Conservation (phyloP, 352 stramenopile species). For the Pythium sukuiense region DNA sequence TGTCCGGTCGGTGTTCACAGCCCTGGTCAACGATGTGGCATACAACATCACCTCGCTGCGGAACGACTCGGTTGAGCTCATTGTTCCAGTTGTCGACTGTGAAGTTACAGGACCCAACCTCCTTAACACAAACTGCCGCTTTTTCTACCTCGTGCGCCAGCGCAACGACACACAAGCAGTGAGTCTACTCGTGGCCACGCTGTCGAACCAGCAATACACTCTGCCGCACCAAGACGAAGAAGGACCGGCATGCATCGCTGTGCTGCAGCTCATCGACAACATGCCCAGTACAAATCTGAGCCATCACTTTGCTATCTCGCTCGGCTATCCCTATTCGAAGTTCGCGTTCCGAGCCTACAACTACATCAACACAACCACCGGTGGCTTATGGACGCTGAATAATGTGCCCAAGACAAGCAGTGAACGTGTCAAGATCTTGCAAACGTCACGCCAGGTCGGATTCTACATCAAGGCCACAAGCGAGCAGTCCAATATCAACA, state of each 20-base stretch:
- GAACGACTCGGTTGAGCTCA: conserved; percentile 31
- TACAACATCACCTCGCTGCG: conserved; percentile 39
- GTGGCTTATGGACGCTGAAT: conserved; percentile 16
- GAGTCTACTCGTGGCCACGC: conserved; percentile 18
- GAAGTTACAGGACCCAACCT: conserved; percentile 26
- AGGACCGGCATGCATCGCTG: conserved; percentile 15
- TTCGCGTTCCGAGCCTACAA: conserved; percentile 20
- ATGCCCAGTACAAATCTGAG: conserved; percentile 10
- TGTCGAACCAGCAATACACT: conserved; percentile 27
- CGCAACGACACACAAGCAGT: conserved; percentile 22
- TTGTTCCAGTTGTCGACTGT: conserved; percentile 47
- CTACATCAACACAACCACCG: conserved; percentile 3
- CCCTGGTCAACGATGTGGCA: conserved; percentile 24
- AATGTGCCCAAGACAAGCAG: not conserved
- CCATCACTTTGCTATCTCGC: conserved; percentile 13
- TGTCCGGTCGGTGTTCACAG: conserved; percentile 27
- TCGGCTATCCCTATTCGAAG: conserved; percentile 24
- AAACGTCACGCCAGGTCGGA: conserved; percentile 10
- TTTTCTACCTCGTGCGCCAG: conserved; percentile 24
- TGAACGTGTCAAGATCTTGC: conserved; percentile 3
- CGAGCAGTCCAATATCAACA: conserved; percentile 22
- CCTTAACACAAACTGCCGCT: not conserved
- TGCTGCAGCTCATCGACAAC: conserved; percentile 25
- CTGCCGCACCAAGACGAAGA: conserved; percentile 10
- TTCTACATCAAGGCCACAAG: conserved; percentile 18